A percentile compares a stretch with the other conserved stretches of the same genome.
Conservation (phyloP, 768 basidiomycete species). For the Termitomyces titanicus region DNA sequence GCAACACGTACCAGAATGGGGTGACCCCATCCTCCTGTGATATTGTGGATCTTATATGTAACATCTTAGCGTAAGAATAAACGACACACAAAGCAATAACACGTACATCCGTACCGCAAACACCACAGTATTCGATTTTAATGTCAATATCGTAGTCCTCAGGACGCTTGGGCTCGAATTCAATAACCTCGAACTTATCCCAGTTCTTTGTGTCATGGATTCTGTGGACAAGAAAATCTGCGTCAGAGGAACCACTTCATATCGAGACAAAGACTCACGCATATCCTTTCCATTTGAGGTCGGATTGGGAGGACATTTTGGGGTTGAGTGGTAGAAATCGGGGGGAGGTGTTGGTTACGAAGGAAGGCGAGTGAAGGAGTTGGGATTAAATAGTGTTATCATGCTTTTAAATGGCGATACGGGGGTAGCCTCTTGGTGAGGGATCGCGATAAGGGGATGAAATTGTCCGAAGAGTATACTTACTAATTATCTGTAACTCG, state of each 20-base stretch:
- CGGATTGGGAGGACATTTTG: too few relatives aligned
- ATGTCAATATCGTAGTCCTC: constrained; percentile 55
- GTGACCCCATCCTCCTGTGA: constrained; percentile 35
- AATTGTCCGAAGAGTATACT: too few relatives aligned
- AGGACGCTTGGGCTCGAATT: constrained; percentile 49
- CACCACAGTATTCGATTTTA: constrained; percentile 45
- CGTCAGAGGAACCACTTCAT: too few relatives aligned
- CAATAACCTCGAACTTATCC: constrained; percentile 38
- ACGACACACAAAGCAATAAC: neutral
- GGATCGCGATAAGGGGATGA: too few relatives aligned
- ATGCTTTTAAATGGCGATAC: too few relatives aligned
- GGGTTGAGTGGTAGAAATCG: too few relatives aligned
- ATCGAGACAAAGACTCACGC: constrained; percentile 7
- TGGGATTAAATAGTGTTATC: too few relatives aligned
- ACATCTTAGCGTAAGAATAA: neutral
- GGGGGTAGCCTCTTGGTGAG: too few relatives aligned
- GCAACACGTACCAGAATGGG: constrained; percentile 20
- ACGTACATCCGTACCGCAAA: constrained; percentile 52
- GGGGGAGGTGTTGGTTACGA: too few relatives aligned
- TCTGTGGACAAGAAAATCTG: too few relatives aligned
- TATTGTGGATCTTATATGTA: constrained; percentile 30
- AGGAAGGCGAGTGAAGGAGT: too few relatives aligned
- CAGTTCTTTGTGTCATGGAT: constrained; percentile 32
- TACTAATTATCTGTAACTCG: too few relatives aligned
- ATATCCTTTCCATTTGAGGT: constrained; percentile 12